Evolutionary conservation across 345 rosid genomes (phyloP), one percentile per base, ranked within the genome.

Genomic region (Geranium rotundifolium): DNA sequence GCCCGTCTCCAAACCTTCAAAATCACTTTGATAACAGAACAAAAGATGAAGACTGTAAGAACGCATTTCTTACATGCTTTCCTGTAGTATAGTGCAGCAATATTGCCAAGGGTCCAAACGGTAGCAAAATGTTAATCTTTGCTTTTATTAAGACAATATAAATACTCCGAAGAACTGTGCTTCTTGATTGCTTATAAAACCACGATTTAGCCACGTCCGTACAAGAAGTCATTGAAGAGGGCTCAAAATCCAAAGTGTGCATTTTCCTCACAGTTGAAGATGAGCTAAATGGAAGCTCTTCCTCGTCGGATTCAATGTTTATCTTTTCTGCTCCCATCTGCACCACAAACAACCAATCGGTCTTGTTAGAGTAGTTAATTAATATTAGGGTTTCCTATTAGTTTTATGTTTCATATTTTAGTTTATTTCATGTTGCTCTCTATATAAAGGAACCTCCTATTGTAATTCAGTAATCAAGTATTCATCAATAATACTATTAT

Each of bases 111-210:
- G 78, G 77, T 60, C 72, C 77, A 61, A 73, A 75, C 23, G 77
- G 78, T 31, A 68, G 71, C 65, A 81, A 54, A 14, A 77, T 14
- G 30, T 81, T 81, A 19, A 81, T 81, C 81, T 81, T 81, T 2
- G 82, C 77, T 50, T 63, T 74, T 20, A 78, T 62, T 39, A 81
- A 27, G 49, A 81, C 79, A 55, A 54, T 17, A 62, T 78, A 67
- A 60, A 81, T 63, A 55, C 81, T 78, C 27, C 74, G 18, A 15
- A 78, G 58, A 55, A 66, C 74, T 30, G 71, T 71, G 69, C 50
- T 64, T 49, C 9, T 39, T 58, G 66, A 62, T 54, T 61, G 62
- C 69, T 65, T 57, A 19, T 52, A 60, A 61, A 71, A 55, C 73
- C 76, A 69, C 27, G 65, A 61, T 16, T 60, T 56, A 37, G 54